Evolutionary conservation across 306 rosid species (phyloP).

Genomic region (Albizia julibrissin): DNA sequence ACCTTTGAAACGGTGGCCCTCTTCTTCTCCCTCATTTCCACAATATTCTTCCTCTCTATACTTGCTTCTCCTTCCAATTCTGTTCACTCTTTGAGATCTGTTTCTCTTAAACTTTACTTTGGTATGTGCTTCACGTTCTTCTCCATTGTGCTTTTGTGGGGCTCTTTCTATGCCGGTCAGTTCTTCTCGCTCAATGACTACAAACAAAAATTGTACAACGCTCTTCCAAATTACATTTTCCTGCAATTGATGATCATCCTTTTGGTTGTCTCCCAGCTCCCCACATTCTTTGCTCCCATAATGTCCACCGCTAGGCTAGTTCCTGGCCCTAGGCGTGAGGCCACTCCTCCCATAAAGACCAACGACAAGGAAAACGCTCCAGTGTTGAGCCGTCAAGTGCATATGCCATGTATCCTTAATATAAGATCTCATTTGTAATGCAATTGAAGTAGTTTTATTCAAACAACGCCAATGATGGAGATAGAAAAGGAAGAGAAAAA

Average conservation of each 20-base stretch:
- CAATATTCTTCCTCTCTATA: background rate
- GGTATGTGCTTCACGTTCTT: background rate
- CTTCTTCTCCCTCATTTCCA: background rate
- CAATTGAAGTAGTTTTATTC: no score
- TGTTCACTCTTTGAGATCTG: background rate
- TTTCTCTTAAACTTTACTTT: background rate
- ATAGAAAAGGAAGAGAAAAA: no score
- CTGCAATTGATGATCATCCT: no score
- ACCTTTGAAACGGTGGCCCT: background rate
- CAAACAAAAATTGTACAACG: background rate
- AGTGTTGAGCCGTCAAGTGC: no score
- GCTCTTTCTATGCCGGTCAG: background rate
- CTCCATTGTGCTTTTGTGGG: background rate
- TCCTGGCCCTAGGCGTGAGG: no score
- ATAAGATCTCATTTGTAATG: no score
- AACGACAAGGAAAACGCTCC: no score
- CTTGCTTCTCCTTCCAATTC: background rate
- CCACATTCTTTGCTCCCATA: no score
- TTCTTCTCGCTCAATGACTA: background rate
- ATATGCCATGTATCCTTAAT: no score
- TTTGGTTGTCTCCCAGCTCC: no score
- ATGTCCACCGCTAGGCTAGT: accelerated
- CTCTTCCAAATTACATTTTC: background rate
- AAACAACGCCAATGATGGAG: no score
- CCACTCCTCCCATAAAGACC: no score